Evolutionary conservation across 2,329 filamentous ascomycete genomes (phyloP).

Genomic region (Rhinocladiella similis): DNA sequence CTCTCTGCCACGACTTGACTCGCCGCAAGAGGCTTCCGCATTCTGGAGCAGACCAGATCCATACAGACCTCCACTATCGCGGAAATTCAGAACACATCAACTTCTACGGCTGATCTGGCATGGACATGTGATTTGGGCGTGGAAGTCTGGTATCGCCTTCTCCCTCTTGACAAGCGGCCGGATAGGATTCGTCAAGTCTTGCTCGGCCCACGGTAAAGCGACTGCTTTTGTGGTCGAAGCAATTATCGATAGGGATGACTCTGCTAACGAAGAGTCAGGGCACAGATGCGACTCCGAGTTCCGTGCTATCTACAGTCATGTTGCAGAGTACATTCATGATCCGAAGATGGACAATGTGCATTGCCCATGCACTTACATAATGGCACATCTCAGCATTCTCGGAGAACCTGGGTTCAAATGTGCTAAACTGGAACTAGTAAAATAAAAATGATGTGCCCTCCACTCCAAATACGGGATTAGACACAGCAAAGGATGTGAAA

Average conservation of each 20-base stretch:
- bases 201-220: neutral
- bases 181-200: neutral
- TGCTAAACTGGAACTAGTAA: neutral
- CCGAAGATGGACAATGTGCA: neutral
- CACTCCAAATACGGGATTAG: no score
- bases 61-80: neutral
- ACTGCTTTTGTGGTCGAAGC: no score
- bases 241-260: no score
- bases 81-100: neutral
- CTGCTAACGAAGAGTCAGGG: no score
- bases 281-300: neutral
- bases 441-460: no score
- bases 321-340: neutral
- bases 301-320: neutral
- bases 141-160: neutral
- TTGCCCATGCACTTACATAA: neutral
- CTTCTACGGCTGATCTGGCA: neutral
- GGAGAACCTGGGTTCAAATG: neutral
- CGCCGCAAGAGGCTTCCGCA: neutral
- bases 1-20: neutral
- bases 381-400: neutral
- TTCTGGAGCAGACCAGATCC: neutral
- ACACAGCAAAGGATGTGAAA: neutral
- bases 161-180: neutral
- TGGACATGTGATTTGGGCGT: neutral